Conservation (phyloP, 495 filamentous ascomycete genomes). For the Filosporella fistucella region DNA sequence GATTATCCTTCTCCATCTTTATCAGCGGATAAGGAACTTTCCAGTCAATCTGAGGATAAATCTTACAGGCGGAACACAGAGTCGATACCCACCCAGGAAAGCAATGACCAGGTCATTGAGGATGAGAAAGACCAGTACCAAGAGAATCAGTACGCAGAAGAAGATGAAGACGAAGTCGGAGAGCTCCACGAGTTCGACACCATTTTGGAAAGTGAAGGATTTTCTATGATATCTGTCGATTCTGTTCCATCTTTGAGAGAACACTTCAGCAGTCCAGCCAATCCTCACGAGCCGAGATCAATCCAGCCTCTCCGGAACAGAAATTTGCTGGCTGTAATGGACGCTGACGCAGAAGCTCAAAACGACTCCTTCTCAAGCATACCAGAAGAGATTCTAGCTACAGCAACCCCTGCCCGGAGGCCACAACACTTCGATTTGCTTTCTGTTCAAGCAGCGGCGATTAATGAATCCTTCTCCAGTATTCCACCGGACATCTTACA, state of each 20-base stretch:
- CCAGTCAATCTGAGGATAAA: not conserved
- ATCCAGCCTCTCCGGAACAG: conserved; percentile 5
- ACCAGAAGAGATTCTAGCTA: conserved; percentile 37
- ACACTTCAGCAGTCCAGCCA: conserved; percentile 21
- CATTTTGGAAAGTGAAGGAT: conserved; percentile 25
- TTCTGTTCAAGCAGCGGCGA: conserved; percentile 5
- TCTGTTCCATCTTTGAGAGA: conserved; percentile 24
- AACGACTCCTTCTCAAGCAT: conserved; percentile 50
- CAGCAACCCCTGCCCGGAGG: conserved; percentile 39
- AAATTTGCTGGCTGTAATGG: not conserved
- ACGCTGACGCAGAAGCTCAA: conserved; percentile 19
- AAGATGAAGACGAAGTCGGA: conserved; percentile 15
- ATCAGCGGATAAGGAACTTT: conserved; percentile 2
- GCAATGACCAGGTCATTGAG: not conserved
- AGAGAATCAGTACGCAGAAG: conserved; percentile 15
- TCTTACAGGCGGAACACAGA: not conserved
- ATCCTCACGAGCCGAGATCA: conserved; percentile 2
- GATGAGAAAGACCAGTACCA: conserved; percentile 4
- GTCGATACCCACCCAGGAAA: no score
- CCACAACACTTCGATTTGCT: conserved; percentile 16
- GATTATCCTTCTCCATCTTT: conserved; percentile 7
- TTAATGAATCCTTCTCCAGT: conserved; percentile 25
- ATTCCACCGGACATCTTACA: conserved; percentile 15
- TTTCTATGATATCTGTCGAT: conserved; percentile 29
- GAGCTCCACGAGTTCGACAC: conserved; percentile 23